These are phyloP conservation scores for Plantago elongata DNA, from an alignment of 257 asterid species.

Conservation along the genomic window DNA sequence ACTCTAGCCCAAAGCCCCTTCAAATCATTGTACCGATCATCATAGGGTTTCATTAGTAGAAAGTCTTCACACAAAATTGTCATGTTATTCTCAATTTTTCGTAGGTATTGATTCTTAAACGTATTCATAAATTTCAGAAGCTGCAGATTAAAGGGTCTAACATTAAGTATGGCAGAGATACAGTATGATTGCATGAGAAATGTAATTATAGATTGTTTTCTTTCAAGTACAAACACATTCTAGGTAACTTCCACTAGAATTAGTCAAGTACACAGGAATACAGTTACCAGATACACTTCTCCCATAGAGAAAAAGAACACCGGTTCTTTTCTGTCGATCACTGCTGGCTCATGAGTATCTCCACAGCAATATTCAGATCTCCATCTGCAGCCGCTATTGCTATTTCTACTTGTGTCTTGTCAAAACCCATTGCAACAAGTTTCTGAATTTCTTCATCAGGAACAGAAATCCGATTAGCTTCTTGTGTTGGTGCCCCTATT, in stretches of 20 bases:
- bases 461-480: conserved; percentile 36
- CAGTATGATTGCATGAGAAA: background rate
- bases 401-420: conserved; percentile 94
- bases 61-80: background rate
- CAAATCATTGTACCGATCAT: background rate
- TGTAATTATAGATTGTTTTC: conserved; percentile 14
- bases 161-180: conserved; percentile 8
- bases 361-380: conserved; percentile 78
- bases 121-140: background rate
- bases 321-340: conserved; percentile 21
- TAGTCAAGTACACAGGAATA: conserved; percentile 5
- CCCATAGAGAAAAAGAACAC: background rate
- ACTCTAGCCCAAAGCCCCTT: background rate
- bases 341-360: conserved; percentile 94
- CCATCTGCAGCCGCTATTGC: conserved; percentile 95
- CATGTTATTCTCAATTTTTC: background rate
- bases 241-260: conserved; percentile 5
- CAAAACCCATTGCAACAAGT: conserved; percentile 96
- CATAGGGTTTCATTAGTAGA: background rate
- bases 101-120: background rate
- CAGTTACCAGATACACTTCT: conserved; percentile 18
- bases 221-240: conserved; percentile 23
- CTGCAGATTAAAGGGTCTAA: conserved; percentile 5
- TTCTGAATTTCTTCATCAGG: conserved; percentile 71
- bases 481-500: conserved; percentile 32